phyloP scores from a whole-genome alignment of 148 eudicot species.

The Polygonum maritimum region DNA sequence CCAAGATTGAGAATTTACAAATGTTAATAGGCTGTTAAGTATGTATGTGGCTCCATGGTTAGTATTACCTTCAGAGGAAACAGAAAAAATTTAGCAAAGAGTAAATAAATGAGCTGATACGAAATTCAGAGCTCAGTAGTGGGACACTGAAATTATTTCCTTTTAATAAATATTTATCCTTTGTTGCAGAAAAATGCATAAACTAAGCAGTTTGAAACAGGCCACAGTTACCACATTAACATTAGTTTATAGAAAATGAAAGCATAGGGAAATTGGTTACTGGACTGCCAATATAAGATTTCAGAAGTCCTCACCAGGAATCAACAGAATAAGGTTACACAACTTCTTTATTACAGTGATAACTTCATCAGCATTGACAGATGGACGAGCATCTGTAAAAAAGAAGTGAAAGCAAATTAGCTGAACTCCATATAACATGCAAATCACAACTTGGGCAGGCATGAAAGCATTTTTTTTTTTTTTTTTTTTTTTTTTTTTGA shows the following conservation, averaged over 20 bases:
- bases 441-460: neutral
- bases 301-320: neutral
- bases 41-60: slow-evolving; percentile 30
- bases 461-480: too few relatives aligned
- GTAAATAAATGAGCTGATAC: neutral
- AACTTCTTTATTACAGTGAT: neutral
- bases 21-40: slow-evolving; percentile 31
- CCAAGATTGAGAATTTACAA: slow-evolving; percentile 41
- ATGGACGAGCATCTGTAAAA: neutral
- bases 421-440: neutral
- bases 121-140: neutral
- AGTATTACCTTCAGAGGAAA: slow-evolving; percentile 35
- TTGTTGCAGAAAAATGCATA: neutral
- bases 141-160: neutral
- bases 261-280: neutral
- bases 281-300: neutral
- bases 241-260: neutral
- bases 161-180: neutral
- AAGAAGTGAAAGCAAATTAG: neutral
- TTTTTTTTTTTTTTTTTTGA: too few relatives aligned
- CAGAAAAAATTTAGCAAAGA: neutral
- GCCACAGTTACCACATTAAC: neutral
- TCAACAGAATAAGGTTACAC: slow-evolving; percentile 1
- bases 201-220: neutral
- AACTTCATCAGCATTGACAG: slow-evolving; percentile 4